phyloP scores from a whole-genome alignment of 768 basidiomycete genomes.

The Suillus discolor region DNA sequence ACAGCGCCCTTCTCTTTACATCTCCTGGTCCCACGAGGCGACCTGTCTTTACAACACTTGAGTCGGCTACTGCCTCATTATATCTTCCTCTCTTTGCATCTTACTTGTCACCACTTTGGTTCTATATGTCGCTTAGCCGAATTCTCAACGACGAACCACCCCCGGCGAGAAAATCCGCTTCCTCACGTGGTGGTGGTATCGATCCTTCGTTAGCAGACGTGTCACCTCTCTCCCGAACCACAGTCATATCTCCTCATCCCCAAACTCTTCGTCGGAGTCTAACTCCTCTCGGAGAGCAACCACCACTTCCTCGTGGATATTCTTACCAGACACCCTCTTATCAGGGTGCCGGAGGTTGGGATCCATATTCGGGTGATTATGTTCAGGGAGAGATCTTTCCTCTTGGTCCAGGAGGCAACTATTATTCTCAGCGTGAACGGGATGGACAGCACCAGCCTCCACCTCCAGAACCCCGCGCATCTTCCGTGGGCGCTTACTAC shows the following conservation, averaged over 20 bases:
- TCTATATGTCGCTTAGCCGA: conserved; percentile 71
- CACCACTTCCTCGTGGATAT: conserved; percentile 34
- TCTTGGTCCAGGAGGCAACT: conserved; percentile 38
- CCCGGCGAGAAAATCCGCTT: conserved; percentile 34
- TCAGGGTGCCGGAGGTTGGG: conserved; percentile 44
- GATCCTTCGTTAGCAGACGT: conserved; percentile 26
- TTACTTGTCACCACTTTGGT: conserved; percentile 10
- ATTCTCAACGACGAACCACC: conserved; percentile 79
- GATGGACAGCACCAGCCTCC: conserved; percentile 14
- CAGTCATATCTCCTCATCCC: conserved; percentile 20
- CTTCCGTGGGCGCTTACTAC: conserved; percentile 28
- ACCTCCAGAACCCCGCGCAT: conserved; percentile 23
- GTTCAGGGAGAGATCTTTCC: conserved; percentile 41
- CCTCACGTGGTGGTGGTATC: conserved; percentile 22
- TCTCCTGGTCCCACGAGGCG: conserved; percentile 40
- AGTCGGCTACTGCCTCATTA: conserved; percentile 18
- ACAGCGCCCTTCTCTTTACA: conserved; percentile 10
- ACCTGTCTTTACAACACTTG: conserved; percentile 13
- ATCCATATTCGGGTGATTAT: conserved; percentile 39
- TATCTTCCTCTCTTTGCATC: conserved; percentile 9
- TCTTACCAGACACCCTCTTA: conserved; percentile 40
- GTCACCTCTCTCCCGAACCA: conserved; percentile 22
- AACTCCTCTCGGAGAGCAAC: conserved; percentile 32
- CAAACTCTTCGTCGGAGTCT: conserved; percentile 30
- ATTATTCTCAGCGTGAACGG: conserved; percentile 34